Base-by-base conservation (phyloP, 2,329 filamentous ascomycete genomes). In the Escovopsis sp. region DNA sequence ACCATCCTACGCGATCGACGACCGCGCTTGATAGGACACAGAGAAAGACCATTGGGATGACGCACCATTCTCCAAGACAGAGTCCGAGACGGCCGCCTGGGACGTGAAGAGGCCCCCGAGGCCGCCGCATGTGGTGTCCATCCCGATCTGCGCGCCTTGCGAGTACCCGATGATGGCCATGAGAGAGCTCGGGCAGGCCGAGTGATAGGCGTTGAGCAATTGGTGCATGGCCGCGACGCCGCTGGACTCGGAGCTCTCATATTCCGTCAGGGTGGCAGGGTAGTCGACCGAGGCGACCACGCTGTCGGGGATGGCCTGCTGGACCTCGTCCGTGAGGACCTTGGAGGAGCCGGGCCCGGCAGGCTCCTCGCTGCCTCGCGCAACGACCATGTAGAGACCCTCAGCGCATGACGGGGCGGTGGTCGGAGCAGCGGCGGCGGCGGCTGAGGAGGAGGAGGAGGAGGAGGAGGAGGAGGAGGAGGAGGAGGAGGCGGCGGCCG, bases 91-190 rank as follows among this genome's bases (percentile, higher is more conserved):
- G 2, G 52, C 39, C 10, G 44, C 43, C 14, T 35, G 29, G 5
- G 27, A 30, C 18, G 47, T 47, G 35, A 58, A 58, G 19, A 36
- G 31, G 1, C 35, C 42, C 15, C 51, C 54, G 13, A 44, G 41
- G 14, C 49, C 49, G 3, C 60, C 60, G 41, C 60, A 63, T 30
- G 63, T 46, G 7, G 50, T 46, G 26, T 63, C 57, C 29, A 44
- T 44, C 2, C 51, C 39, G 25, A 63, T 44, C 25, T 63, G 59
- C 0, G 58, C 60, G 25, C 60, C 60, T 53, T 63, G 60, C 2
- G 60, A 63, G 39, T 57, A 63, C 1, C 60, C 60, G 31, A 63
- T 33, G 21, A 63, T 42, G 4, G 57, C 60, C 33, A 63, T 48
- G 46, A 61, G 60, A 35, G 47, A 49, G n/a, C 52, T 41, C 7